Evolutionary conservation across 2,329 filamentous ascomycete species (phyloP).

Genomic region (Paracamarosporium sp.): DNA sequence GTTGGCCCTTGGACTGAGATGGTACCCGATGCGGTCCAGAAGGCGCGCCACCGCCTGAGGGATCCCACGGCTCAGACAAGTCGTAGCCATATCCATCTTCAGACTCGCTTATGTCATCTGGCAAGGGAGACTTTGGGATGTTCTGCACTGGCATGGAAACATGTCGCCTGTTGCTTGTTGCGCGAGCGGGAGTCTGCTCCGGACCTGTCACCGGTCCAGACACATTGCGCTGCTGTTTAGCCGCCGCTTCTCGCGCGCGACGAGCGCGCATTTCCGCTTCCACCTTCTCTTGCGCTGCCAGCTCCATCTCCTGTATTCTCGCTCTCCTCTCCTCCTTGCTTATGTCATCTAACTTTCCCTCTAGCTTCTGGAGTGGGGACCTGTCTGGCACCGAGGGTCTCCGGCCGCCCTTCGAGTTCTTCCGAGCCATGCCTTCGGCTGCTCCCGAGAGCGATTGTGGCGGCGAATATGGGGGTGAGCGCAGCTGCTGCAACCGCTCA

Average conservation of each 20-base stretch:
- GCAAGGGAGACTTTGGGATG: conserved; percentile 26
- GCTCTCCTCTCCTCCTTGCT: conserved; percentile 96
- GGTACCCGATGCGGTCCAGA: conserved; percentile 18
- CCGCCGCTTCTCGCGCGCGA: conserved; percentile 38
- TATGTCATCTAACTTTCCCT: conserved; percentile 88
- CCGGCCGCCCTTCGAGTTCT: conserved; percentile 25
- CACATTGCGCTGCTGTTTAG: conserved; percentile 36
- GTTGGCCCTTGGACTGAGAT: conserved; percentile 13
- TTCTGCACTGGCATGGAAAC: conserved; percentile 41
- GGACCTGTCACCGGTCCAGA: conserved; percentile 31
- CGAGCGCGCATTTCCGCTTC: conserved; percentile 49
- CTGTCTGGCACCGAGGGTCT: conserved; percentile 74
- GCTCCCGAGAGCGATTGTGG: conserved; percentile 35
- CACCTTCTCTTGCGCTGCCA: conserved; percentile 69
- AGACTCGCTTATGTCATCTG: conserved; percentile 33
- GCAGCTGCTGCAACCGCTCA: conserved; percentile 38
- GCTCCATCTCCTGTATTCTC: conserved; percentile 81
- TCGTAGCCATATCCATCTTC: conserved; percentile 38
- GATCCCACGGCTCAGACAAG: conserved; percentile 45
- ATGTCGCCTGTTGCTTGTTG: conserved; percentile 34
- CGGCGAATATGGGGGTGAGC: conserved; percentile 38
- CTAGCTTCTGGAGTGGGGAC: conserved; percentile 91
- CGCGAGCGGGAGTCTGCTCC: conserved; percentile 20
- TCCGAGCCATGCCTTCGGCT: conserved; percentile 24
- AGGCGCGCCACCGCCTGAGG: conserved; percentile 25